Evolutionary conservation across 306 rosid species (phyloP).

Genomic region (Herpetospermum pedunculosum): DNA sequence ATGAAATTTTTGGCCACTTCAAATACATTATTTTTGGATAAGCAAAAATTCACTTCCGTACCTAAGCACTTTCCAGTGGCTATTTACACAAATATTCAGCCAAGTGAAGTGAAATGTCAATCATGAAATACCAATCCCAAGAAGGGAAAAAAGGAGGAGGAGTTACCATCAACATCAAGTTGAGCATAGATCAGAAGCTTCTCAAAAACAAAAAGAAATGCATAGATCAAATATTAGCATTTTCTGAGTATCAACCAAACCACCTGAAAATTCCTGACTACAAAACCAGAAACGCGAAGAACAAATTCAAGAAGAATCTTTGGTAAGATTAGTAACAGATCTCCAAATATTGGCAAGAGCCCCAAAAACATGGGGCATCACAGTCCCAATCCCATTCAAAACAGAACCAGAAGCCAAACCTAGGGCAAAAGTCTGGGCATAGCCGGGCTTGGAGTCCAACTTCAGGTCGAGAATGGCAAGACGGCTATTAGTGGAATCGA

Average conservation of each 20-base stretch:
- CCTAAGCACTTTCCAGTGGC: neutral
- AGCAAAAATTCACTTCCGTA: neutral
- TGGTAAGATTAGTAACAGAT: conserved; percentile 27
- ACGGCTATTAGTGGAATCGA: conserved; percentile 37
- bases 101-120: neutral
- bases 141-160: neutral
- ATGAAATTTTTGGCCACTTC: neutral
- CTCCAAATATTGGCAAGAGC: conserved; percentile 52
- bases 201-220: neutral
- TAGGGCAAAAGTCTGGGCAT: conserved; percentile 43
- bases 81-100: neutral
- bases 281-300: neutral
- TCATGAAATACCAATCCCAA: neutral
- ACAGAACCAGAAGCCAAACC: conserved; percentile 68
- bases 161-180: neutral
- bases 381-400: conserved; percentile 36
- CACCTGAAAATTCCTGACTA: neutral
- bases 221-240: neutral
- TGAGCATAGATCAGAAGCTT: neutral
- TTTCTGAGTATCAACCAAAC: neutral
- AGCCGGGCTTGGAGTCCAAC: conserved; percentile 77
- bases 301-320: conserved; percentile 22
- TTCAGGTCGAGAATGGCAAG: conserved; percentile 59
- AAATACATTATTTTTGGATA: neutral
- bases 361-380: conserved; percentile 44